Evolutionary conservation across 305 asterid species (phyloP), one percentile per base, ranked within the genome.

Genomic region (Fraxinus latifolia): DNA sequence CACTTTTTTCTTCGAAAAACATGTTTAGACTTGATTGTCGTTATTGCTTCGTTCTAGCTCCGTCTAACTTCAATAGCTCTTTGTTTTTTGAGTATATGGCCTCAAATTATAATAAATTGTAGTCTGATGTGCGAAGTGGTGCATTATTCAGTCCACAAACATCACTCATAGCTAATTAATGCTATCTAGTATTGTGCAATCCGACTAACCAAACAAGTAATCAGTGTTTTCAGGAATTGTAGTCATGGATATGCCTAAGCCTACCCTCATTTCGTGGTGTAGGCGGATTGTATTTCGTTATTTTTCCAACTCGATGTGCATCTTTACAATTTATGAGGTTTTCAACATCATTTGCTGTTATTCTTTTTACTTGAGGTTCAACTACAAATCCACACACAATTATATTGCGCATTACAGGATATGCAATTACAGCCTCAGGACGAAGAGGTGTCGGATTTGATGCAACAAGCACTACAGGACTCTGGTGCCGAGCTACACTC

Each of bases 401-500:
- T 81, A 15, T 29, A 70, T 80, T 65, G 47, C 53, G 23, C 8
- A 47, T 79, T 77, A 23, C 95, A 93, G 97, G 97, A 93, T 87
- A 27, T 87, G 80, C 93, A 84, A 74, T 79, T 86, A 81, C 96
- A 87, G 72, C 74, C 88, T 27, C 96, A 86, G 31, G 97, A 90
- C 58, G 94, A 91, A 74, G 95, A 92, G 27, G 91, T 85, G 42
- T 82, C 92, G 1, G 93, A 90, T 76, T 77, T 90, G 62, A 80
- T 90, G 89, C 92, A 88, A 67, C 93, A 86, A 72, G 37, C 87
- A 3, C 62, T 90, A 77, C 88, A 83, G 5, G 90, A 88, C 83
- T 76, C 78, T 9, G 68, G 60, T 9, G 70, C 47, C 0, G 85
- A 72, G 44, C 76, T 83, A 27, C 87, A 73, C 37, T 78, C 84